phyloP scores from a whole-genome alignment of 1,284 basidiomycete genomes.

The Cryptococcus hybrid region DNA sequence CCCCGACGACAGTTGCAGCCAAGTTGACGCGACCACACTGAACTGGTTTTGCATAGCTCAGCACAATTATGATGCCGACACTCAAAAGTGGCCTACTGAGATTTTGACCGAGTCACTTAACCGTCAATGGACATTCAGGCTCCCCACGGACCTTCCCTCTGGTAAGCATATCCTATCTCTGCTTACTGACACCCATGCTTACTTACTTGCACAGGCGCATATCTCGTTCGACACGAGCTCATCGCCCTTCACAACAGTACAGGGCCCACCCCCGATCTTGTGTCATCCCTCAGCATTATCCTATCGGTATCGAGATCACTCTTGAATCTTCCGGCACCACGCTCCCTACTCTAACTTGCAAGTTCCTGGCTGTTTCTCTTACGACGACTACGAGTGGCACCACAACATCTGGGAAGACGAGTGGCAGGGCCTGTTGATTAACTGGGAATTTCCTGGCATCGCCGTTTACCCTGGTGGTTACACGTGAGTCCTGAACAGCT shows the following conservation, averaged over 20 bases:
- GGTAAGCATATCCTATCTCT: neutral
- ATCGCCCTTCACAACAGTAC: neutral
- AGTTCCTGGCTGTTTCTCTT: neutral
- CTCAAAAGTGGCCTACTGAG: constrained; percentile 2
- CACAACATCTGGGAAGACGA: constrained; percentile 1
- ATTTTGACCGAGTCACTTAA: neutral
- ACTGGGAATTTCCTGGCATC: constrained; percentile 2
- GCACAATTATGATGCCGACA: constrained; percentile 3
- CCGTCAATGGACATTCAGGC: neutral
- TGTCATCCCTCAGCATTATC: constrained; percentile 1
- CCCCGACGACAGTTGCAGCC: neutral
- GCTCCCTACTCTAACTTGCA: constrained; percentile 1
- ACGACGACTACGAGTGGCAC: neutral
- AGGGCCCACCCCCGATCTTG: neutral
- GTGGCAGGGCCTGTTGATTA: neutral
- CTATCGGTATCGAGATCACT: neutral
- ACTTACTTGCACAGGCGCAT: neutral
- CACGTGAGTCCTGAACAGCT: neutral
- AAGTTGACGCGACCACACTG: constrained; percentile 2
- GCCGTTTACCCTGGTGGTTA: constrained; percentile 2
- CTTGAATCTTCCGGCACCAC: constrained; percentile 1
- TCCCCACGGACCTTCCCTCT: constrained; percentile 1
- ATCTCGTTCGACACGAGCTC: neutral
- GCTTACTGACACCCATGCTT: neutral
- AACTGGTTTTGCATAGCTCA: constrained; percentile 3